A percentile compares a stretch with the other conserved stretches of the same genome.
These are phyloP conservation scores for Acer yangbiense DNA, from an alignment of 345 rosid genomes.

Conservation along the genomic window DNA sequence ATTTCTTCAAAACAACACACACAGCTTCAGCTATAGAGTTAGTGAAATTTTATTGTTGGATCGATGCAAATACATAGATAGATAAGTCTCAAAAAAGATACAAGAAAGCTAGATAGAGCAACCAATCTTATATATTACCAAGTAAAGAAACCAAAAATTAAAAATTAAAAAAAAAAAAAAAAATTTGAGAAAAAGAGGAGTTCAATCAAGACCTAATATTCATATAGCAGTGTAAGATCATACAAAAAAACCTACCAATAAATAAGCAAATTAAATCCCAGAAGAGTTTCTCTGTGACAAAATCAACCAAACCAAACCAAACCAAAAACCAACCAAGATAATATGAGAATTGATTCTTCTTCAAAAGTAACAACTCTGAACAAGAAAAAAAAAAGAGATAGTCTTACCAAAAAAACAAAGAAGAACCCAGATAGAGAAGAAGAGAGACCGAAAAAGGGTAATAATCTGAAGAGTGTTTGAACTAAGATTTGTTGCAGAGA, in stretches of 20 bases:
- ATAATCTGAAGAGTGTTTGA: constrained; percentile 5
- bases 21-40: background rate
- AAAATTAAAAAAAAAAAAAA: too few relatives aligned
- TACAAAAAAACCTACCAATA: background rate
- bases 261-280: background rate
- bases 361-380: background rate
- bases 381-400: background rate
- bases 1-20: constrained; percentile 26
- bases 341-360: background rate
- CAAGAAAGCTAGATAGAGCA: background rate
- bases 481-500: background rate
- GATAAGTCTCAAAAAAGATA: background rate
- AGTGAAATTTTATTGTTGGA: background rate
- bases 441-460: constrained; percentile 10
- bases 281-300: background rate
- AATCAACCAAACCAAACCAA: too few relatives aligned
- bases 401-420: background rate
- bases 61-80: background rate
- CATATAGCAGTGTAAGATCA: background rate
- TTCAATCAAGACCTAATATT: background rate
- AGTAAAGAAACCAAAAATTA: background rate
- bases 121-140: constrained; percentile 18
- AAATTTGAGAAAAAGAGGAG: background rate
- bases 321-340: background rate
- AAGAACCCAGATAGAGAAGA: background rate